A percentile compares a stretch with the other conserved stretches of the same genome.
Conservation (phyloP, 1,139 yeast genomes). For the Tardiomyces blankii region DNA sequence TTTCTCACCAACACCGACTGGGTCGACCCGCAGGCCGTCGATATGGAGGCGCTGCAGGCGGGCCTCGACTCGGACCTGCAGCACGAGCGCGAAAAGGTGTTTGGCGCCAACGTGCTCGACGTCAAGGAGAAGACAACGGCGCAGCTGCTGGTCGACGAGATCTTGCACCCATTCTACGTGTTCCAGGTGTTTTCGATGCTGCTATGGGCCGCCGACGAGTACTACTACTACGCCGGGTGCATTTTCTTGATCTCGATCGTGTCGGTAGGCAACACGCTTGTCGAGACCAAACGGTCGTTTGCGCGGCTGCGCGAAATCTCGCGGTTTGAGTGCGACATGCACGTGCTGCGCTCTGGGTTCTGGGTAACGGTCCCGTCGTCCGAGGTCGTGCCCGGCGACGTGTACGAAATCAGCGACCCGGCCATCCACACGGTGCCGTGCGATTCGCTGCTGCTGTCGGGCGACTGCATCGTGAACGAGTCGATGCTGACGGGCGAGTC, state of each 20-base stretch:
- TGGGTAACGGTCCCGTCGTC: slow-evolving; percentile 77
- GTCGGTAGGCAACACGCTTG: slow-evolving; percentile 66
- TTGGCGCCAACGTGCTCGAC: slow-evolving; percentile 67
- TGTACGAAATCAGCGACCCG: slow-evolving; percentile 85
- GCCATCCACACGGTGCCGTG: slow-evolving; percentile 66
- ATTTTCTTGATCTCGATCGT: slow-evolving; percentile 76
- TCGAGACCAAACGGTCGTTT: slow-evolving; percentile 76
- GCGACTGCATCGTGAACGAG: slow-evolving; percentile 90
- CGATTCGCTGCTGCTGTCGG: slow-evolving; percentile 76
- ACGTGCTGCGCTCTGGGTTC: slow-evolving; percentile 87
- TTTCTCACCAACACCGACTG: slow-evolving; percentile 78
- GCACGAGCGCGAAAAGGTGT: slow-evolving; percentile 59
- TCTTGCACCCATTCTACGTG: slow-evolving; percentile 86
- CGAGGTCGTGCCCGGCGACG: slow-evolving; percentile 94
- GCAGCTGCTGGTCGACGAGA: slow-evolving; percentile 71
- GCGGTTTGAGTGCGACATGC: slow-evolving; percentile 60
- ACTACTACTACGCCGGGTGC: slow-evolving; percentile 88
- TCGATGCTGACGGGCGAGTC: slow-evolving; percentile 97
- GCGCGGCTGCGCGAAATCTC: slow-evolving; percentile 65
- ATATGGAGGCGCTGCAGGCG: slow-evolving; percentile 42
- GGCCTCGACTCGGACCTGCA: slow-evolving; percentile 65
- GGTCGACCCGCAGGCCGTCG: slow-evolving; percentile 69
- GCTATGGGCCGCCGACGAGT: slow-evolving; percentile 85
- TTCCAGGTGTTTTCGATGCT: slow-evolving; percentile 88
- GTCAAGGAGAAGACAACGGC: slow-evolving; percentile 60